Evolutionary conservation across 208 protist species (phyloP), one percentile per base, ranked within the genome.

Genomic region (Crithidia thermophila): DNA sequence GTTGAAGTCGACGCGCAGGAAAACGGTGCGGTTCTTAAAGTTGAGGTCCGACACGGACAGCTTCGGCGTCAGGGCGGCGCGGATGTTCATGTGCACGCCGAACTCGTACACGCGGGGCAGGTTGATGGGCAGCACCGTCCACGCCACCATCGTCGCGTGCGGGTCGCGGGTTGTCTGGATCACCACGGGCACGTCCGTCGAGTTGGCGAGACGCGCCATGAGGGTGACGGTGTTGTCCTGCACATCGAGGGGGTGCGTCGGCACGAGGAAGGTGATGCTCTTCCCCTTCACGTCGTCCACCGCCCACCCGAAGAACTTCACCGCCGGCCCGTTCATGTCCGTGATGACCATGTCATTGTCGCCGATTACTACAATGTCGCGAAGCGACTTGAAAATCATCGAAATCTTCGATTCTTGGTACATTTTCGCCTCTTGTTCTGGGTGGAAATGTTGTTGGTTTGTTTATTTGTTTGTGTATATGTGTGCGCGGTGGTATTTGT

Each of bases 1-100:
- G 84, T 99, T 99, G 71, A 99, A 99, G 68, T 99, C 99, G 16
- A 99, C 98, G 47, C 98, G 95, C 37, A 94, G 33, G 56, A 99
- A 93, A 20, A 98, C 98, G 52, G 94, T 87, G 62, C 98, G 98
- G 21, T 85, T 94, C 20, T 60, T 71, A 37, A 97, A 94, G 67
- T 93, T 75, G 30, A 97, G 65, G 45, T 97, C 93, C 50, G 92
- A 87, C 23, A 98, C 81, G 27, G 81, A 94, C 18, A 96, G 79
- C 77, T 98, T 96, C 27, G 90, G 90, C 0, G 88, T 85, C 25
- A 97, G 76, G 11, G 90, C 90, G 21, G 87, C 88, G 16, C 79
- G 77, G 46, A 94, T 85, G 82, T 93, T 96, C 81, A 94, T 92
- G 70, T 94, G 88, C 31, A 96, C 87, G 27, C 82, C 85, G 49